Conservation (phyloP, 1,139 yeast genomes). For the Diutina pseudorugosa region DNA sequence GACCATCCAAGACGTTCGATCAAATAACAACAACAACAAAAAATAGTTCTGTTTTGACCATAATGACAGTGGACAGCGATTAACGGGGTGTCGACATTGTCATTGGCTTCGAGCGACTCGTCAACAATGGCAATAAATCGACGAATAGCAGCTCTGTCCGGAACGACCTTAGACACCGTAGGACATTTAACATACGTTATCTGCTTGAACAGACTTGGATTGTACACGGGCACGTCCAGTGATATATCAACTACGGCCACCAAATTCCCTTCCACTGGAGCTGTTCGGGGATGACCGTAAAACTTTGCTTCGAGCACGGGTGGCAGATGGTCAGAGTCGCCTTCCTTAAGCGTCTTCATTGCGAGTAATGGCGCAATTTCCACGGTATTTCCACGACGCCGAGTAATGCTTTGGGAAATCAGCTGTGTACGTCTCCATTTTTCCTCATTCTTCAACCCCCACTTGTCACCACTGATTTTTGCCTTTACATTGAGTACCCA, state of each 20-base stretch:
- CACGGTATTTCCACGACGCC: slow-evolving; percentile 12
- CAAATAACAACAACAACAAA: slow-evolving; percentile 57
- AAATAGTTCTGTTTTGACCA: slow-evolving; percentile 75
- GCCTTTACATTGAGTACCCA: slow-evolving; percentile 58
- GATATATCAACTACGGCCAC: slow-evolving; percentile 61
- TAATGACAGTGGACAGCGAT: slow-evolving; percentile 73
- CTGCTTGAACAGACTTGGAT: slow-evolving; percentile 41
- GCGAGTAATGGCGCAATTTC: slow-evolving; percentile 46
- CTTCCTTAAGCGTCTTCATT: slow-evolving; percentile 66
- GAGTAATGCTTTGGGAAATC: slow-evolving; percentile 32
- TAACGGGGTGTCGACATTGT: slow-evolving; percentile 18
- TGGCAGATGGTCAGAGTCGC: slow-evolving; percentile 54
- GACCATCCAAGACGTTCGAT: slow-evolving; percentile 48
- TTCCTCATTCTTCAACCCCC: slow-evolving; percentile 67
- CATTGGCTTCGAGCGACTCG: slow-evolving; percentile 21
- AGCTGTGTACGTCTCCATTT: slow-evolving; percentile 55
- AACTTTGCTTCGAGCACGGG: slow-evolving; percentile 33
- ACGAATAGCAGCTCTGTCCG: slow-evolving; percentile 48
- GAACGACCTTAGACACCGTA: slow-evolving; percentile 70
- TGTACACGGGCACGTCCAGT: slow-evolving; percentile 66
- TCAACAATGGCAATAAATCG: slow-evolving; percentile 45
- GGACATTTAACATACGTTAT: slow-evolving; percentile 60
- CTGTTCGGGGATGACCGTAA: slow-evolving; percentile 12
- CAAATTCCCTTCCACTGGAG: slow-evolving; percentile 21
- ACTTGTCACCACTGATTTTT: slow-evolving; percentile 52